Percentiles rank a stretch among this genome's conserved stretches.
These are phyloP conservation scores for Solioccasus polychromus DNA, from an alignment of 768 basidiomycete genomes.

Conservation along the genomic window DNA sequence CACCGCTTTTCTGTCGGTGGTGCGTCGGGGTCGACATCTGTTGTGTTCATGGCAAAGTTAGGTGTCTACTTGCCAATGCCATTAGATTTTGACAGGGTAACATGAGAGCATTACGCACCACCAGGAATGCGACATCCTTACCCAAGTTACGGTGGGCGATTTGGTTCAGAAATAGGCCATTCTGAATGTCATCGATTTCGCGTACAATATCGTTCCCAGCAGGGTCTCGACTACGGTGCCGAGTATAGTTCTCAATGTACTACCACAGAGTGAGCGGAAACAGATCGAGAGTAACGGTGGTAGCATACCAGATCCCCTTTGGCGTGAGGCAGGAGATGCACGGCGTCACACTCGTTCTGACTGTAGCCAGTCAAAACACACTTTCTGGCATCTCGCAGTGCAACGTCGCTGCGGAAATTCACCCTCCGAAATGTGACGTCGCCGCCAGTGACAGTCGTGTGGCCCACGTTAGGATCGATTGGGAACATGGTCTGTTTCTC, in stretches of 20 bases:
- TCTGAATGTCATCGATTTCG: neutral
- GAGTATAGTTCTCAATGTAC: conserved; percentile 5
- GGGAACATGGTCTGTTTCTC: conserved; percentile 2
- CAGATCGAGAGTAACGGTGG: neutral
- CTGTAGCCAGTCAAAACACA: neutral
- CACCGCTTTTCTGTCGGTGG: neutral
- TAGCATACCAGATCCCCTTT: conserved; percentile 2
- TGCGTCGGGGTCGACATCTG: neutral
- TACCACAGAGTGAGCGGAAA: neutral
- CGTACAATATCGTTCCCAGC: neutral
- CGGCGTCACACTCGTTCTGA: neutral
- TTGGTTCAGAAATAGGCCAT: conserved; percentile 2
- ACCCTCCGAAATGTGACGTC: neutral
- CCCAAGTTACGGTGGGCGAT: neutral
- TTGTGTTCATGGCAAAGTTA: too few relatives aligned
- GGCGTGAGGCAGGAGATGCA: conserved; percentile 5
- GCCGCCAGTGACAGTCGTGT: neutral
- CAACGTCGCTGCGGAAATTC: neutral
- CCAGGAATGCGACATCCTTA: neutral
- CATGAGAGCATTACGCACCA: neutral
- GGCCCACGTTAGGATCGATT: neutral
- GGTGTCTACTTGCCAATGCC: too few relatives aligned
- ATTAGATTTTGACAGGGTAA: neutral
- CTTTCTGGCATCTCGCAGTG: neutral
- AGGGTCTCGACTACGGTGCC: neutral